Evolutionary conservation across 140 eudicot genomes (phyloP), one percentile per base, ranked within the genome.

Genomic region (Flaveria floridana): DNA sequence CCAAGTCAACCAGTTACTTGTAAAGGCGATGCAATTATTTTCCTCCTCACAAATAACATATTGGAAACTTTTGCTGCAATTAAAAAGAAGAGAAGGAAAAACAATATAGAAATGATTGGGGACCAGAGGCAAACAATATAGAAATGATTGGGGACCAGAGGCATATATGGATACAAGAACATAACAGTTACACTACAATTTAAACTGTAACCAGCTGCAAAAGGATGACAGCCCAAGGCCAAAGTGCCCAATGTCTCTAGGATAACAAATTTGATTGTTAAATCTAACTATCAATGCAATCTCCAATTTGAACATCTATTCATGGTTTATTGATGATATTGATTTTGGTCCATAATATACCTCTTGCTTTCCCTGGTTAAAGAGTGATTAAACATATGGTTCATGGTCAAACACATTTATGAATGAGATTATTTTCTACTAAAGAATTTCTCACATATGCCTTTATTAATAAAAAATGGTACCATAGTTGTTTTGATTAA

Each of bases 271-370:
- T 25, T 30, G 12, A 71, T 52, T 1, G 0, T 46, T 56, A 72
- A 30, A 16, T 19, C 63, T 39, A 21, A 18, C 42, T 69, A 48
- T 10, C 57, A 7, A 59, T 59, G 41, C 16, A 59, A 59, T 59
- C 66, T 59, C 12, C 26, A 25, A 41, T 10, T 11, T 12, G 8
- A 13, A 61, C 41, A 42, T 61, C 19, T 23, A 61, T 13, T 25
- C 19, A 25, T 23, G 41, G 19, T 61, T 61, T 25, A 61, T 11
- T 61, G 41, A 25, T 61, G 66, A 12, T 61, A 61, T 3, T 59
- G 66, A 14, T 59, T 26, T 25, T 59, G 66, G 66, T 59, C 58
- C 20, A n/a, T n/a, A 52, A 52, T 4, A n/a, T 52, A n/a, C 58
- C 58, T 19, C 59, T 52, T 52, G 11, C 3, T 16, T 52, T 52